phyloP scores from a whole-genome alignment of 371 early-diverging fungal genomes.

The Mucor indicus region DNA sequence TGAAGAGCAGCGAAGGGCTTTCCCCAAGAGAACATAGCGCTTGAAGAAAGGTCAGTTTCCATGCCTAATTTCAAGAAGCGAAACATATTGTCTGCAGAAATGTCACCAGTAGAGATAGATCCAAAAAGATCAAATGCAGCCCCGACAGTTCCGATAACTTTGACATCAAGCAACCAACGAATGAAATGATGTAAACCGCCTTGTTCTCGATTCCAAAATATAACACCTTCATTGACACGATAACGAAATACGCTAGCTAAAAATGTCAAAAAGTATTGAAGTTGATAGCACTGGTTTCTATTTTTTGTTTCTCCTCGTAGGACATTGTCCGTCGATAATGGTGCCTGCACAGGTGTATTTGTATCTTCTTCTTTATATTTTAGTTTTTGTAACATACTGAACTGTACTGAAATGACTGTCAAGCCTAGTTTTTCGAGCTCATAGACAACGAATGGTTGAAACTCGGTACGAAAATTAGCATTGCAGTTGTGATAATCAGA shows the following conservation, averaged over 20 bases:
- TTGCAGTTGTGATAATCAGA: conserved; percentile 37
- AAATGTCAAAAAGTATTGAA: conserved; percentile 64
- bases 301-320: background rate
- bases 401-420: conserved; percentile 52
- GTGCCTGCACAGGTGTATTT: conserved; percentile 24
- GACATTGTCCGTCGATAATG: conserved; percentile 2
- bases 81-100: conserved; percentile 28
- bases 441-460: conserved; percentile 51
- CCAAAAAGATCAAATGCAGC: conserved; percentile 39
- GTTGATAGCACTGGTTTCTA: conserved; percentile 47
- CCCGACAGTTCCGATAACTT: conserved; percentile 25
- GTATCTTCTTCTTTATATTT: conserved; percentile 76
- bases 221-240: conserved; percentile 69
- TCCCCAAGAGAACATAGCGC: conserved; percentile 40
- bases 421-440: conserved; percentile 46
- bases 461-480: conserved; percentile 38
- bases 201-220: conserved; percentile 72
- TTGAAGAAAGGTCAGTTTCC: conserved; percentile 12
- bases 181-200: conserved; percentile 65
- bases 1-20: conserved; percentile 35
- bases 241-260: conserved; percentile 70
- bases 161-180: conserved; percentile 64
- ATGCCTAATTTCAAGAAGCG: conserved; percentile 26
- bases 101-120: conserved; percentile 36
- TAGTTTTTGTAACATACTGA: conserved; percentile 56